Conservation (phyloP, 2,329 filamentous ascomycete genomes). For the Trichoderma breve region DNA sequence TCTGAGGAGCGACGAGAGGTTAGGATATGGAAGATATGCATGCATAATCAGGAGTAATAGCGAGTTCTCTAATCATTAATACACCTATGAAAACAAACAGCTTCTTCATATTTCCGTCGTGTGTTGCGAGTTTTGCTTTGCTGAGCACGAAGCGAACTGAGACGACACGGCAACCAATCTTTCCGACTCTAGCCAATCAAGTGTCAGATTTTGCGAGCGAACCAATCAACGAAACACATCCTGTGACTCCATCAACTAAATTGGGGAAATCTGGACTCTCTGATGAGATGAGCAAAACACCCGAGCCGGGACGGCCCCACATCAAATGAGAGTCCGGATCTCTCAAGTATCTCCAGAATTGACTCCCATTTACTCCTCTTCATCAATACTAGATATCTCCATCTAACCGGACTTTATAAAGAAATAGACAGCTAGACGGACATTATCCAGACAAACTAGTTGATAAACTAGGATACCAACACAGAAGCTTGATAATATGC, state of each 20-base stretch:
- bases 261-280: background rate
- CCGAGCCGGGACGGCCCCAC: constrained; percentile 7
- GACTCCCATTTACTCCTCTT: background rate
- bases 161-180: background rate
- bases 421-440: no score
- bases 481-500: background rate
- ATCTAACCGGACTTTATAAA: background rate
- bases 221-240: background rate
- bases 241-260: background rate
- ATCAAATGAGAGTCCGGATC: background rate
- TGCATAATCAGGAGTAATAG: background rate
- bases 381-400: background rate
- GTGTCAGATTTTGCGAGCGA: background rate
- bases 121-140: background rate
- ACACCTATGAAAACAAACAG: background rate
- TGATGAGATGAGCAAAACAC: background rate
- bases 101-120: background rate
- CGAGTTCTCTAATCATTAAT: background rate
- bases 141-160: background rate
- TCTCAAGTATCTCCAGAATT: background rate
- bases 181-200: background rate
- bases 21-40: background rate
- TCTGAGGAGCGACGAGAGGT: background rate
- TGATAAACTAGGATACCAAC: background rate
- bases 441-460: background rate